Evolutionary conservation across 1,284 basidiomycete genomes (phyloP).

Genomic region (Ustilago esculenta): DNA sequence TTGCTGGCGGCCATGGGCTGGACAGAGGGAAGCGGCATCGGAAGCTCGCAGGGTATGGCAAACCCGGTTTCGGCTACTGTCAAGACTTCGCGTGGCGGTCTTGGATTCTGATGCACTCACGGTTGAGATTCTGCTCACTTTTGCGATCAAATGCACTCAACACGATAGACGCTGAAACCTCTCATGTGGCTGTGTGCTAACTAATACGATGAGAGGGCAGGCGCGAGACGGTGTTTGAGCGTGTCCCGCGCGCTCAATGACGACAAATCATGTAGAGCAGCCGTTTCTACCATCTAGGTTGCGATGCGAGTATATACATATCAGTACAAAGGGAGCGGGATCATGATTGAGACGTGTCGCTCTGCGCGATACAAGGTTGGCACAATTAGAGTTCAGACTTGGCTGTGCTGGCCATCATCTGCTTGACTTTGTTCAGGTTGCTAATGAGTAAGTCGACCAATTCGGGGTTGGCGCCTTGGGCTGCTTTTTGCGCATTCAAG

Average conservation of each 20-base stretch:
- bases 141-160: neutral
- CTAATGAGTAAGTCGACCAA: constrained; percentile 27
- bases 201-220: too few species aligned
- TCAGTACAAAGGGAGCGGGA: constrained; percentile 6
- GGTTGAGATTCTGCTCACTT: too few species aligned
- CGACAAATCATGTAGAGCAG: too few species aligned
- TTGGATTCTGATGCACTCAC: constrained; percentile 48
- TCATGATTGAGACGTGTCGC: too few species aligned
- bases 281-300: too few species aligned
- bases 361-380: too few species aligned
- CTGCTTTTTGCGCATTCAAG: constrained; percentile 10
- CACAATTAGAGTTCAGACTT: constrained; percentile 23
- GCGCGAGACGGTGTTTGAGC: too few species aligned
- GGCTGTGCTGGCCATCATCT: constrained; percentile 15
- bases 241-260: too few species aligned
- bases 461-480: constrained; percentile 13
- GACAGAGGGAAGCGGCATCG: constrained; percentile 61
- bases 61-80: constrained; percentile 63
- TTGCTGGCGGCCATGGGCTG: constrained; percentile 65
- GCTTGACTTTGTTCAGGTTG: constrained; percentile 44
- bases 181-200: neutral
- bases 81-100: constrained; percentile 60
- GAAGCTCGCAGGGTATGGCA: constrained; percentile 55
- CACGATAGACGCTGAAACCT: constrained; percentile 1
- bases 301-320: constrained; percentile 10